Conservation (phyloP, 805 yeast genomes). For the Priceomyces medius region DNA sequence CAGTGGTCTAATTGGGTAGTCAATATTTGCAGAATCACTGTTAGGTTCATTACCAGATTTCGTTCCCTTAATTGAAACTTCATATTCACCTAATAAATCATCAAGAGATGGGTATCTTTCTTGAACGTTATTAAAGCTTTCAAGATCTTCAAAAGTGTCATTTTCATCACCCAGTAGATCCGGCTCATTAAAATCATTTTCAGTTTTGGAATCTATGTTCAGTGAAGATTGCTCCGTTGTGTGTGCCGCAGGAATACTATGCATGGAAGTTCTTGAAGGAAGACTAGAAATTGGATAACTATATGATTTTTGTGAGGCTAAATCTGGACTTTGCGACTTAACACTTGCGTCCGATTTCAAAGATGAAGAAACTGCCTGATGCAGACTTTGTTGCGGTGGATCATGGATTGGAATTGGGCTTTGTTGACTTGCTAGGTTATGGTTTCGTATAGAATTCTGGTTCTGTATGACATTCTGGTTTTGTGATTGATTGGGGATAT, state of each 20-base stretch:
- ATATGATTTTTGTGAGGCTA: neutral
- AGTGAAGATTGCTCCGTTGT: neutral
- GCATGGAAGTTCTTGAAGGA: constrained; percentile 1
- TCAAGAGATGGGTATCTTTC: constrained; percentile 54
- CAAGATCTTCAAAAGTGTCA: constrained; percentile 33
- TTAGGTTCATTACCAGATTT: neutral
- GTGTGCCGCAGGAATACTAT: neutral
- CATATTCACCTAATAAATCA: constrained; percentile 13
- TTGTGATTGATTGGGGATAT: neutral
- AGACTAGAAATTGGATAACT: neutral
- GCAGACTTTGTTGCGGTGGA: neutral
- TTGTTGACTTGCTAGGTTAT: no score
- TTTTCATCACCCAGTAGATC: constrained; percentile 2
- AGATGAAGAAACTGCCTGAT: neutral
- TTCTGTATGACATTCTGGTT: neutral
- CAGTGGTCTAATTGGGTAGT: constrained; percentile 14
- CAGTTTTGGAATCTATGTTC: neutral
- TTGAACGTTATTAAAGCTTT: constrained; percentile 45
- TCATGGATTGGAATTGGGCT: neutral
- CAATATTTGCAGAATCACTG: neutral
- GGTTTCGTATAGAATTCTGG: no score
- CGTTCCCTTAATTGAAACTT: no score
- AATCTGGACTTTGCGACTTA: neutral
- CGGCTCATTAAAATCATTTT: neutral
- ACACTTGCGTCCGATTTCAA: neutral